Conservation (phyloP, 2,329 filamentous ascomycete genomes). For the Colletotrichum acutatum region DNA sequence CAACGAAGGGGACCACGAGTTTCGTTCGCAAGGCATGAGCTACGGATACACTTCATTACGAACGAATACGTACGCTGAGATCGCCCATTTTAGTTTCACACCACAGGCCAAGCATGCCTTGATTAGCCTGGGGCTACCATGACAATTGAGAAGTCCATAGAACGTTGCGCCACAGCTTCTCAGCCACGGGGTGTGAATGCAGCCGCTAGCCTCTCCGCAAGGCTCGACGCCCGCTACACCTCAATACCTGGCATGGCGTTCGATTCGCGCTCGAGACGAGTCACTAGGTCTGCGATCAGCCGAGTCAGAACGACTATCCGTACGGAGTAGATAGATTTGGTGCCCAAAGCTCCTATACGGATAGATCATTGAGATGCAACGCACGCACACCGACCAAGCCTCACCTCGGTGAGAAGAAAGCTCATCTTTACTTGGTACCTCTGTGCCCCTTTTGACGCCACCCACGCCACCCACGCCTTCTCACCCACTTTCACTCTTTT, state of each 20-base stretch:
- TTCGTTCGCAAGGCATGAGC: background rate
- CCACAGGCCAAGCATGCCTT: background rate
- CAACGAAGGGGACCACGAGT: too few relatives aligned
- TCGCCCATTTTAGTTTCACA: background rate
- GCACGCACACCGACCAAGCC: background rate
- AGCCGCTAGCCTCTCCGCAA: background rate
- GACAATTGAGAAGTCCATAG: background rate
- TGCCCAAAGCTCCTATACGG: background rate
- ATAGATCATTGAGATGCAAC: too few relatives aligned
- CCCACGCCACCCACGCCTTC: too few relatives aligned
- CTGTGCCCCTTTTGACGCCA: too few relatives aligned
- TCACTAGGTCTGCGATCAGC: slow-evolving; percentile 11
- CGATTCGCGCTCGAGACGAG: background rate
- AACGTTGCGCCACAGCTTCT: slow-evolving; percentile 1
- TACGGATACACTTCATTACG: background rate
- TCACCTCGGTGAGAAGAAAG: background rate
- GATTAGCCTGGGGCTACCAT: background rate
- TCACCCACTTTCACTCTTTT: background rate
- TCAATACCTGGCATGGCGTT: background rate
- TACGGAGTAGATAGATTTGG: background rate
- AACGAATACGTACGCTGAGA: background rate
- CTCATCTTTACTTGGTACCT: too few relatives aligned
- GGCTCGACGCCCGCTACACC: background rate
- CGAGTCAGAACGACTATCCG: slow-evolving; percentile 4
- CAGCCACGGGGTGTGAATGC: background rate